Evolutionary conservation across 768 basidiomycete species (phyloP), one percentile per base, ranked within the genome.

Genomic region (Auricularia sp.): DNA sequence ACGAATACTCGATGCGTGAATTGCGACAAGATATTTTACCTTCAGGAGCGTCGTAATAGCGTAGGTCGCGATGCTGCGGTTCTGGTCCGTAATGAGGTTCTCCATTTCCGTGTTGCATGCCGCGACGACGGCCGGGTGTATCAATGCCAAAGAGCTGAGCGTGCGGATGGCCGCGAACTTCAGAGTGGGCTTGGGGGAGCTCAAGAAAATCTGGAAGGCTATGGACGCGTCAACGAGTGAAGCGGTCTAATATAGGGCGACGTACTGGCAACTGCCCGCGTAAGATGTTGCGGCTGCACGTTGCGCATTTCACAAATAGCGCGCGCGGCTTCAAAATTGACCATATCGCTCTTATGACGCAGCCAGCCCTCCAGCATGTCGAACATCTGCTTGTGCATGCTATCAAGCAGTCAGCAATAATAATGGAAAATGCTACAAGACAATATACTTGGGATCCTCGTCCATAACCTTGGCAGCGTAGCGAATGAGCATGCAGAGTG

Each of bases 281-380:
- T 86, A 63, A 98, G 78, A 70, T 98, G 94, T 3, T 83, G 75
- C 7, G 86, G 74, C 34, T 86, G 81, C 35, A 94, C 89, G 67
- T 87, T 85, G 76, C 88, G 90, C 90, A 96, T 92, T 74, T 98
- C 96, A 74, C 95, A 98, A 67, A 99, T 96, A 6, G 88, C 95
- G 54, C 97, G 89, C 3, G 97, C 96, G 24, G 97, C 97, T 75
- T 99, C 97, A 67, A 94, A 91, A 77, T 98, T 98, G 72, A 99
- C 97, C 96, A 98, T 99, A 74, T 99, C 97, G 70, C 94, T 97
- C 81, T 99, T 99, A 78, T 99, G 97, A 65, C 94, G 86, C 66
- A 98, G 79, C 87, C 94, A 95, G 39, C 90, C 88, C 73, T 98
- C 97, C 44, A 98, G 81, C 54, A 97, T 82, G 68, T 98, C 97